Evolutionary conservation across 202 grass and related monocot species (phyloP), one percentile per base, ranked within the genome.

Genomic region (Dendrocalamus latiflorus): DNA sequence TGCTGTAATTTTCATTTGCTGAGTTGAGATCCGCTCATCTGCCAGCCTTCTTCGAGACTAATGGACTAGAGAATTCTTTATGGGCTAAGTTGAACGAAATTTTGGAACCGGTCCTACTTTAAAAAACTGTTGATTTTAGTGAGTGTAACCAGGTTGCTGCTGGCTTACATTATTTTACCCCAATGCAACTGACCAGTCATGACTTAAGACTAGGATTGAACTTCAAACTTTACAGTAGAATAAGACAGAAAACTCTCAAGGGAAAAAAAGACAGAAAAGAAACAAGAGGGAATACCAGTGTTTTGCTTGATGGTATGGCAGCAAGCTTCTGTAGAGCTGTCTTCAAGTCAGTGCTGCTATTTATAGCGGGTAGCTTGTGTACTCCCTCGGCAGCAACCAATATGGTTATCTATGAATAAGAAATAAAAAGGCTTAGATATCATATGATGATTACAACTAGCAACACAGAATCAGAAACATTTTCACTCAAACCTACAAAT

Each of bases 311-410:
- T 12, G 96, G 93, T 63, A 99, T 91, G 16, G 87, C 91, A 89
- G 70, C 93, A 67, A 99, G 86, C 51, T 89, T 96, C 66, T 99
- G 93, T 70, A 99, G 80, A 80, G 93, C 91, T 66, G 70, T 74
- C 79, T 95, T 99, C 75, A 96, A 84, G 80, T 99, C 96, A 13
- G 58, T 43, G 66, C 91, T 96, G 54, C 93, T 83, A 80, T 99
- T 99, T 83, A 99, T 99, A 70, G 70, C 75, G 34, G 96, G 96
- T 55, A 99, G 83, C 77, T 99, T 99, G 70, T 91, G 72, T 47
- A 84, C 93, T 38, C 93, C 93, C 66, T 99, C 96, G 25, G 91
- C 93, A 72, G 91, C 96, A 68, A 90, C 96, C 87, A 98, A 83
- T 83, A 95, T 92, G 64, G 96, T 93, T 57, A 98, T 91, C 96